Percentiles rank a stretch among this genome's conserved stretches.
phyloP scores from a whole-genome alignment of 192 early-diverging fungal genomes.

The Umbelopsis isabellina region DNA sequence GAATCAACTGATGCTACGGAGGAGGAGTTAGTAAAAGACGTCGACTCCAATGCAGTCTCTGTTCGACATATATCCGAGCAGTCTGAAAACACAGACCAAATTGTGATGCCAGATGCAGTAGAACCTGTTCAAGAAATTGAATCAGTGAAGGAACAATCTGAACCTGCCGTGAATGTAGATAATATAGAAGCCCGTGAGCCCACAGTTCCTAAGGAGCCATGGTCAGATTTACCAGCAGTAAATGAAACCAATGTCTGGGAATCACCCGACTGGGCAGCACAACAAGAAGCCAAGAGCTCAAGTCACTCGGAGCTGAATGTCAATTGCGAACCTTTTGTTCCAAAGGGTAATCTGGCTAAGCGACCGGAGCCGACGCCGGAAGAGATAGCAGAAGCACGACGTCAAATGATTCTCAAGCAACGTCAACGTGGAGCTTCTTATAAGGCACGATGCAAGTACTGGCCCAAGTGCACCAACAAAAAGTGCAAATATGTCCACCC shows the following conservation, averaged over 20 bases:
- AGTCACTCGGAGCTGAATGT: neutral
- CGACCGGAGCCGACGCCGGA: constrained; percentile 2
- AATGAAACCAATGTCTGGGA: constrained; percentile 16
- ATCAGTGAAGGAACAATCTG: neutral
- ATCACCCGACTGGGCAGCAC: neutral
- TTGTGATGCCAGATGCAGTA: neutral
- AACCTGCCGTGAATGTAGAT: neutral
- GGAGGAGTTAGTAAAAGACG: constrained; percentile 6
- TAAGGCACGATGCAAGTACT: constrained; percentile 45
- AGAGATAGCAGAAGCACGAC: constrained; percentile 18
- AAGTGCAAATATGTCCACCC: constrained; percentile 57
- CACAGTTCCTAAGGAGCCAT: neutral
- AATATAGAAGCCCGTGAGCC: neutral
- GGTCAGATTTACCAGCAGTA: neutral
- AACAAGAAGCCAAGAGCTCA: neutral
- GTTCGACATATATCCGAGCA: neutral
- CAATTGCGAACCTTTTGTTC: constrained; percentile 11
- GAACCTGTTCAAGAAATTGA: neutral
- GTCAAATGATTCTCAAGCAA: constrained; percentile 30
- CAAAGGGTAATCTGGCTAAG: neutral
- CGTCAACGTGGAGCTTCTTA: constrained; percentile 23
- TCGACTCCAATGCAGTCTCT: too few species aligned
- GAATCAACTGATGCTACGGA: constrained; percentile 21
- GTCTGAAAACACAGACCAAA: constrained; percentile 6
- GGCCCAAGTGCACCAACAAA: constrained; percentile 59